Evolutionary conservation across 2,329 filamentous ascomycete genomes (phyloP).

Genomic region (Trichoderma asperellum): DNA sequence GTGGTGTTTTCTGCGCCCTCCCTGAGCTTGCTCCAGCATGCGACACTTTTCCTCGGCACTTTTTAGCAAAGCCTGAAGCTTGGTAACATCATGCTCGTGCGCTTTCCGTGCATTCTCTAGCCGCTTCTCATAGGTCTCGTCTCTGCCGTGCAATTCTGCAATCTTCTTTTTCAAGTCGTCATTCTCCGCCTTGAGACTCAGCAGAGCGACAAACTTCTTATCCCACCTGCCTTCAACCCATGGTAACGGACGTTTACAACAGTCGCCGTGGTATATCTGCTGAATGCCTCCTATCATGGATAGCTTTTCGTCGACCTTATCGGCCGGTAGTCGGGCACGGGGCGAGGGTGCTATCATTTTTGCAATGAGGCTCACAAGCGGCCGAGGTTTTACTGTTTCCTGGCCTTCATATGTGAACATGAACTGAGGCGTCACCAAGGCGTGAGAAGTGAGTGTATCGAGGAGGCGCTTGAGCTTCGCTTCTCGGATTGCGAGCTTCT

Average conservation of each 20-base stretch:
- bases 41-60: conserved; percentile 42
- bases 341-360: conserved; percentile 44
- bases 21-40: conserved; percentile 38
- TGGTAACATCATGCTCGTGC: conserved; percentile 41
- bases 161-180: conserved; percentile 42
- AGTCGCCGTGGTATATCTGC: conserved; percentile 52
- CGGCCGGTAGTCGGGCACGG: conserved; percentile 40
- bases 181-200: conserved; percentile 41
- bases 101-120: conserved; percentile 44
- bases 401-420: conserved; percentile 45
- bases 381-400: conserved; percentile 47
- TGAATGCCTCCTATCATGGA: conserved; percentile 52
- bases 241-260: conserved; percentile 48
- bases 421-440: conserved; percentile 42
- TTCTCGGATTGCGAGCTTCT: conserved; percentile 41
- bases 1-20: conserved; percentile 32
- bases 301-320: conserved; percentile 47
- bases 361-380: conserved; percentile 45
- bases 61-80: conserved; percentile 43
- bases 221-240: conserved; percentile 46
- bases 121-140: conserved; percentile 46
- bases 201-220: conserved; percentile 38
- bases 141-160: conserved; percentile 44
- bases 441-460: conserved; percentile 41
- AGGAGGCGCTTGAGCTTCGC: conserved; percentile 43